These are phyloP conservation scores for Rhizophlyctis rosea DNA, from an alignment of 192 early-diverging fungal species.

Conservation along the genomic window DNA sequence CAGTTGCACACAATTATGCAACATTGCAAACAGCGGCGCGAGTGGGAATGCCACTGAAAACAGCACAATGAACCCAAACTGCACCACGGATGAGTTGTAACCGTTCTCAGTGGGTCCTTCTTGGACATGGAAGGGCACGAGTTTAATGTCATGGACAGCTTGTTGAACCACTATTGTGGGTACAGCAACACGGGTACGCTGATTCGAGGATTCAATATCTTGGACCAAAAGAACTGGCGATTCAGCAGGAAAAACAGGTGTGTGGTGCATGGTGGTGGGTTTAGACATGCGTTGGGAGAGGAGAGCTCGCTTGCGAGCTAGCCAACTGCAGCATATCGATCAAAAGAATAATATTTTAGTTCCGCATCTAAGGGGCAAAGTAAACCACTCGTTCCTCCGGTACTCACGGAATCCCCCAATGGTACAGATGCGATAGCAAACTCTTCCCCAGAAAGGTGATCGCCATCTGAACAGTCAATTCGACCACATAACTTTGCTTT, in stretches of 20 bases:
- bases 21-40: constrained; percentile 61
- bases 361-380: too few relatives aligned
- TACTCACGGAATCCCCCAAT: constrained; percentile 46
- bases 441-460: constrained; percentile 60
- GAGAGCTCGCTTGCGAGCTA: background rate
- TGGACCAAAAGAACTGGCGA: constrained; percentile 1
- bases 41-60: constrained; percentile 68
- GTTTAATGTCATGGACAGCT: background rate
- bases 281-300: background rate
- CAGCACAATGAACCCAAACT: constrained; percentile 69
- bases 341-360: too few relatives aligned
- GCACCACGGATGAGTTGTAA: constrained; percentile 37
- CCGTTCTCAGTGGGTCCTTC: background rate
- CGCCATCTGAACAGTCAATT: constrained; percentile 57
- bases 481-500: constrained; percentile 39
- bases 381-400: too few relatives aligned
- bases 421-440: constrained; percentile 42
- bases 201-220: background rate
- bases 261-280: background rate
- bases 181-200: background rate
- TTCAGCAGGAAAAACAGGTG: background rate
- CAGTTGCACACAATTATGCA: constrained; percentile 60
- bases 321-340: too few relatives aligned
- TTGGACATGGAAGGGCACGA: constrained; percentile 1
- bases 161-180: background rate